Evolutionary conservation across 2,329 filamentous ascomycete species (phyloP).

Genomic region (Coleophoma crateriformis): DNA sequence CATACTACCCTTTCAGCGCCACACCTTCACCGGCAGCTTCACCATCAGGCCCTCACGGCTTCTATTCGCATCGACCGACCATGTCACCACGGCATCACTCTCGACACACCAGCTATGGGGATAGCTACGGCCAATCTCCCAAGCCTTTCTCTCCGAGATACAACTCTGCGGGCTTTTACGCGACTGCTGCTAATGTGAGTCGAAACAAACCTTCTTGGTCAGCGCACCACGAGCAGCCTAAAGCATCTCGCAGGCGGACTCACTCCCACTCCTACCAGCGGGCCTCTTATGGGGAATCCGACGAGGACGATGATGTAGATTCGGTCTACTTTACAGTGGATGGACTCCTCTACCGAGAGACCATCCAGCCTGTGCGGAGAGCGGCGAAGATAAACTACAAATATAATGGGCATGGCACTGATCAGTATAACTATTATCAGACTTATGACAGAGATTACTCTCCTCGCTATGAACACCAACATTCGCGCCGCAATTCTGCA

Average conservation of each 20-base stretch:
- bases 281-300: constrained; percentile 29
- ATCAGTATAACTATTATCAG: constrained; percentile 27
- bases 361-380: constrained; percentile 12
- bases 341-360: constrained; percentile 19
- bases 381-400: constrained; percentile 23
- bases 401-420: constrained; percentile 29
- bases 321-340: constrained; percentile 23
- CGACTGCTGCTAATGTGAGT: constrained; percentile 31
- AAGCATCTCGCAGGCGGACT: constrained; percentile 15
- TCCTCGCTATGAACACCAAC: constrained; percentile 14
- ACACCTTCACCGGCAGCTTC: constrained; percentile 26
- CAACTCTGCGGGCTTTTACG: constrained; percentile 28
- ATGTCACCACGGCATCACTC: constrained; percentile 23
- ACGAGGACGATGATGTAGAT: constrained; percentile 28
- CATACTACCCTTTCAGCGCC: constrained; percentile 24
- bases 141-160: constrained; percentile 27
- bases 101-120: constrained; percentile 25
- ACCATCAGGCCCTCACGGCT: constrained; percentile 23
- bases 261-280: constrained; percentile 26
- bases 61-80: constrained; percentile 17
- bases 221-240: constrained; percentile 15
- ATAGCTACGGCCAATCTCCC: constrained; percentile 19
- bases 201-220: constrained; percentile 28
- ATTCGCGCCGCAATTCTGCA: constrained; percentile 5
- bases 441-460: constrained; percentile 24